A percentile compares a stretch with the other conserved stretches of the same genome.
Conservation (phyloP, 208 protist genomes). For the Borovskyia barvae region DNA sequence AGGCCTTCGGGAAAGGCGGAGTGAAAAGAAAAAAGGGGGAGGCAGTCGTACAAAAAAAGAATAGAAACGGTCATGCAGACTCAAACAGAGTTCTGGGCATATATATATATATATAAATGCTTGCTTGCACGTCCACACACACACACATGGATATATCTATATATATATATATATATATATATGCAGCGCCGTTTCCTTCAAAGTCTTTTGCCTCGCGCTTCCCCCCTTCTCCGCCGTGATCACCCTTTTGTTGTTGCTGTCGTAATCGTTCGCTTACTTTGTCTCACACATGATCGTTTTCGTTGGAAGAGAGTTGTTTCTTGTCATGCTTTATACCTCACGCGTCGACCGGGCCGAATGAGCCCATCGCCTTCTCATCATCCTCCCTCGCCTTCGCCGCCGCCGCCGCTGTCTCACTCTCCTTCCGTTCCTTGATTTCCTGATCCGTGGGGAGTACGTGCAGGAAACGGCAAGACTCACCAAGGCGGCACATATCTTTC, state of each 20-base stretch:
- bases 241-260: not conserved
- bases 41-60: not conserved
- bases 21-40: not conserved
- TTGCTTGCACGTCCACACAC: not conserved
- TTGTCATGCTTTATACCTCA: too few species aligned
- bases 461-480: constrained; percentile 72
- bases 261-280: too few species aligned
- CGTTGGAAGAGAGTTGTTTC: too few species aligned
- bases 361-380: too few species aligned
- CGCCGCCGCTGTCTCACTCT: constrained; percentile 17
- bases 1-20: too few species aligned
- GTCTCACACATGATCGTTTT: too few species aligned
- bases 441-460: constrained; percentile 64
- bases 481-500: constrained; percentile 80
- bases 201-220: not conserved
- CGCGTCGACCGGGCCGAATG: too few species aligned
- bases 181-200: not conserved
- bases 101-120: not conserved
- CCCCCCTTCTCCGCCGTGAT: not conserved
- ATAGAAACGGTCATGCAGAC: not conserved
- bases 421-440: constrained; percentile 28
- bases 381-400: constrained; percentile 11
- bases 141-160: not conserved
- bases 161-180: not conserved
- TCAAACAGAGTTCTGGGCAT: not conserved